These are phyloP conservation scores for Cladosporium phlei DNA, from an alignment of 2,329 filamentous ascomycete species.

Conservation along the genomic window DNA sequence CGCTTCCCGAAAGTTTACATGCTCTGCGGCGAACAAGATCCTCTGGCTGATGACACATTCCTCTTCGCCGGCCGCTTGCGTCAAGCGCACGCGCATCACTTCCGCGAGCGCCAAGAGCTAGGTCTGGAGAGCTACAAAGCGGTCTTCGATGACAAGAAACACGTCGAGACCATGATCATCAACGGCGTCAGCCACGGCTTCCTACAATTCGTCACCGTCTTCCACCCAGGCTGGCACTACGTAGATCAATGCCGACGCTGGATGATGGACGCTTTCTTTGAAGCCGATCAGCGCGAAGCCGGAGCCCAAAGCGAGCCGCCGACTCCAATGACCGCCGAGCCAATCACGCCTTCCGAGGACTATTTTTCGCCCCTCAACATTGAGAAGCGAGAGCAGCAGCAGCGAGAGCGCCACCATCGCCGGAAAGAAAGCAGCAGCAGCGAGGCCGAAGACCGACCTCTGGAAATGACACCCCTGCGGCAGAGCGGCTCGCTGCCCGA, in stretches of 20 bases:
- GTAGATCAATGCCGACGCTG: constrained; percentile 73
- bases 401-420: constrained; percentile 10
- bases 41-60: constrained; percentile 91
- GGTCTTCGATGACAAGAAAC: constrained; percentile 58
- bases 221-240: constrained; percentile 84
- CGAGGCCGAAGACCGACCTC: constrained; percentile 71
- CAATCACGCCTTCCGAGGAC: constrained; percentile 18
- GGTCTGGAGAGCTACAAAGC: constrained; percentile 46
- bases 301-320: constrained; percentile 23
- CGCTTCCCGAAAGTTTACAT: constrained; percentile 94
- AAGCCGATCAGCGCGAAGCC: constrained; percentile 38
- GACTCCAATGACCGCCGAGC: constrained; percentile 13
- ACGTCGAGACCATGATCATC: constrained; percentile 74
- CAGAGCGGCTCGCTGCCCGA: constrained; percentile 4
- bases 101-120: constrained; percentile 52
- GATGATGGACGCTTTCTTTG: constrained; percentile 72
- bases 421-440: constrained; percentile 55
- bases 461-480: constrained; percentile 60
- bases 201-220: constrained; percentile 81
- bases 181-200: constrained; percentile 92
- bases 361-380: constrained; percentile 22
- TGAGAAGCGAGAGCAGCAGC: not conserved
- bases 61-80: constrained; percentile 89
- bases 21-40: constrained; percentile 89
- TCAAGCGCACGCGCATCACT: constrained; percentile 63